phyloP scores from a whole-genome alignment of 2,329 filamentous ascomycete species.

The Cladosporium sp. region DNA sequence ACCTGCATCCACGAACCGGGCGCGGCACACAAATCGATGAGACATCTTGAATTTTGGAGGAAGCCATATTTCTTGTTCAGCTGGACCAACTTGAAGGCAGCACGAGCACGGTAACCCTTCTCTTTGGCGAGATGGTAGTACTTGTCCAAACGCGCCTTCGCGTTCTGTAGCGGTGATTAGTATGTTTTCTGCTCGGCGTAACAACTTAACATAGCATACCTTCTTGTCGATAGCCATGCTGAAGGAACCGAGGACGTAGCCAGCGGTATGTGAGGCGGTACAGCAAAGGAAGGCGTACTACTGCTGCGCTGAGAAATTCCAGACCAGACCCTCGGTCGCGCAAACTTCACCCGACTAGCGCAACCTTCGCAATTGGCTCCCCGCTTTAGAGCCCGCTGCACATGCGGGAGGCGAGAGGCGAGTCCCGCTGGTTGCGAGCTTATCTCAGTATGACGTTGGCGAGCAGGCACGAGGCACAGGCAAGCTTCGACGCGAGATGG shows the following conservation, averaged over 20 bases:
- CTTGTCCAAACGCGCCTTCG: slow-evolving; percentile 96
- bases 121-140: slow-evolving; percentile 99
- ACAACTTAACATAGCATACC: slow-evolving; percentile 35
- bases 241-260: slow-evolving; percentile 2
- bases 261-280: background rate
- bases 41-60: slow-evolving; percentile 90
- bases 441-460: background rate
- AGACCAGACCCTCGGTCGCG: background rate
- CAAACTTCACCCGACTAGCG: slow-evolving; percentile 6
- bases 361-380: background rate
- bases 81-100: slow-evolving; percentile 96
- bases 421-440: background rate
- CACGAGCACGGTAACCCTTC: slow-evolving; percentile 92
- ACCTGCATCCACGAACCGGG: slow-evolving; percentile 98
- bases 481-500: slow-evolving; percentile 7
- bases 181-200: slow-evolving; percentile 25
- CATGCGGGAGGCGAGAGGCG: background rate
- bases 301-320: slow-evolving; percentile 1
- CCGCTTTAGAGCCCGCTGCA: background rate
- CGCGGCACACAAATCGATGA: slow-evolving; percentile 95
- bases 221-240: slow-evolving; percentile 96
- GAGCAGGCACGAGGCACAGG: background rate
- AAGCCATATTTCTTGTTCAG: slow-evolving; percentile 99
- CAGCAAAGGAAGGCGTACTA: background rate
- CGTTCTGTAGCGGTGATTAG: slow-evolving; percentile 53